Percentiles rank a stretch among this genome's conserved stretches.
Evolutionary conservation across 441 rosid genomes (phyloP).

Genomic region (Pelargonium exstipulatum): DNA sequence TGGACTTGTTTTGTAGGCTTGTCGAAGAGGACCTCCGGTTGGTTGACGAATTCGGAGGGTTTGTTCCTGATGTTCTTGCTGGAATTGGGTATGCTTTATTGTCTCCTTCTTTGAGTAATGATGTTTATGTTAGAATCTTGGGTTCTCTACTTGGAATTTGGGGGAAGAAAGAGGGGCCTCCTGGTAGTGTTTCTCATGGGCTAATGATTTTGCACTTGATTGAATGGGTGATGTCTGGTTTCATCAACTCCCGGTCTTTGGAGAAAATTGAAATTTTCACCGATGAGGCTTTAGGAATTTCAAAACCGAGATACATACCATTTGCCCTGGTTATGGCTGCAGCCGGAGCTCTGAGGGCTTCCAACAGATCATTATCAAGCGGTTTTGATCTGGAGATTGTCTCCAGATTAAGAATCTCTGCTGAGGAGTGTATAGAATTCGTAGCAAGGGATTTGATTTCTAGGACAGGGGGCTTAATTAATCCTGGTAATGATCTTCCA

Average conservation of each 20-base stretch:
- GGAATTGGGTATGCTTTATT: slow-evolving; percentile 78
- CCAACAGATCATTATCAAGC: slow-evolving; percentile 33
- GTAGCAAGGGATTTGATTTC: slow-evolving; percentile 42
- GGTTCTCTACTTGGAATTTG: slow-evolving; percentile 54
- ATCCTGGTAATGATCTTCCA: slow-evolving; percentile 20
- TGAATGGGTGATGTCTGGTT: slow-evolving; percentile 73
- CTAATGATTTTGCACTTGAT: slow-evolving; percentile 74
- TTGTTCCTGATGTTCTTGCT: slow-evolving; percentile 60
- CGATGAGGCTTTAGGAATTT: slow-evolving; percentile 36
- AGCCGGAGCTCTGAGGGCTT: slow-evolving; percentile 73
- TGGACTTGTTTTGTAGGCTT: slow-evolving; percentile 52
- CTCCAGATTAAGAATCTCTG: slow-evolving; percentile 42
- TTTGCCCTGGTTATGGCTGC: slow-evolving; percentile 63
- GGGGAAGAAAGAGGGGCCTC: slow-evolving; percentile 52
- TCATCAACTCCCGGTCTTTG: slow-evolving; percentile 37
- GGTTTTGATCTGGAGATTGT: slow-evolving; percentile 37
- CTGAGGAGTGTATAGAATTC: slow-evolving; percentile 48
- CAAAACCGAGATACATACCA: slow-evolving; percentile 36
- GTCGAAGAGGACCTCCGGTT: slow-evolving; percentile 48
- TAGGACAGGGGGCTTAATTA: slow-evolving; percentile 28
- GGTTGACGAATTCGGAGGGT: slow-evolving; percentile 31
- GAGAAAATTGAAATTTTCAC: slow-evolving; percentile 43
- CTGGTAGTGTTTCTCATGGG: slow-evolving; percentile 45
- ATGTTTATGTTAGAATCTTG: slow-evolving; percentile 39
- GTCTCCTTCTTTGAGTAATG: slow-evolving; percentile 37